These are phyloP conservation scores for Sarocladiaceae sp. DNA, from an alignment of 2,329 filamentous ascomycete genomes.

Conservation along the genomic window DNA sequence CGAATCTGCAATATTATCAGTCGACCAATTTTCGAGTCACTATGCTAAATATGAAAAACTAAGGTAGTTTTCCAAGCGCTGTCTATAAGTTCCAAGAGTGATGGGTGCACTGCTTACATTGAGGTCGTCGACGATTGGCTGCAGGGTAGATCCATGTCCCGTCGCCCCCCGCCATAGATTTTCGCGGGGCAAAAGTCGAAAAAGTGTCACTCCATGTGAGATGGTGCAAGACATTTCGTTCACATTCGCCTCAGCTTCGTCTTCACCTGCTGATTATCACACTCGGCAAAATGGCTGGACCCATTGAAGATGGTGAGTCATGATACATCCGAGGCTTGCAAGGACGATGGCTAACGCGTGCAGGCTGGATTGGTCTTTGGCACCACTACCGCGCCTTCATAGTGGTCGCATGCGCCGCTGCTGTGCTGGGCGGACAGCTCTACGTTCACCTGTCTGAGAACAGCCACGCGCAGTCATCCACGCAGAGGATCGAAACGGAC, in stretches of 20 bases:
- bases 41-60: too few species aligned
- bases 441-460: neutral
- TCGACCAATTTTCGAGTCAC: too few species aligned
- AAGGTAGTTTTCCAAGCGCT: too few species aligned
- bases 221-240: neutral
- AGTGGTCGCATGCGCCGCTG: neutral
- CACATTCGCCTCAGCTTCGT: neutral
- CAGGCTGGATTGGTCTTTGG: conserved; percentile 8
- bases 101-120: neutral
- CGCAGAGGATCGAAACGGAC: neutral
- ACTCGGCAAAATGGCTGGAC: neutral
- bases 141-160: neutral
- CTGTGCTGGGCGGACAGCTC: neutral
- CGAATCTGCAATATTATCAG: too few species aligned
- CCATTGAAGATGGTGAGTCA: neutral
- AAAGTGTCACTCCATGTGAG: conserved; percentile 4
- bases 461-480: conserved; percentile 7
- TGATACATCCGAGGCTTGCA: too few species aligned
- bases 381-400: conserved; percentile 5
- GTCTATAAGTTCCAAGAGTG: conserved; percentile 8
- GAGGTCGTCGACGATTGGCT: neutral
- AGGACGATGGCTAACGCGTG: neutral
- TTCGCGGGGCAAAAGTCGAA: conserved; percentile 7
- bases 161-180: neutral
- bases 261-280: neutral